Conservation (phyloP, 768 basidiomycete species). For the Tylopilus balloui region DNA sequence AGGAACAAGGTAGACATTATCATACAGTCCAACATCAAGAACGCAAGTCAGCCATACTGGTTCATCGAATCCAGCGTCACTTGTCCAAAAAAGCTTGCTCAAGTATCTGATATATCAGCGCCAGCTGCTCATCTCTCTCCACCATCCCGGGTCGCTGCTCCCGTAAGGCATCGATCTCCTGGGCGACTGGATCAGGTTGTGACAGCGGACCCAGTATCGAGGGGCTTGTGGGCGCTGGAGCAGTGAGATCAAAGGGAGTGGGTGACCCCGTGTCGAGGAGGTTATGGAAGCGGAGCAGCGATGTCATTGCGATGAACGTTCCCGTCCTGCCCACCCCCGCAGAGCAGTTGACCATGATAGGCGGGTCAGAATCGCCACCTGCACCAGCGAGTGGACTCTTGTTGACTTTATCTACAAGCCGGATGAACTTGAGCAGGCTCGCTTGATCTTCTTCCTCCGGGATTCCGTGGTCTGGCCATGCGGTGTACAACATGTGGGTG, state of each 20-base stretch:
- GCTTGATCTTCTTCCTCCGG: conserved; percentile 56
- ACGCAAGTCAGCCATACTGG: background rate
- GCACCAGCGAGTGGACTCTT: conserved; percentile 34
- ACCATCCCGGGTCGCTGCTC: conserved; percentile 86
- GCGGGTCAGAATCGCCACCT: conserved; percentile 56
- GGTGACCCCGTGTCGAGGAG: conserved; percentile 35
- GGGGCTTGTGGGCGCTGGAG: conserved; percentile 31
- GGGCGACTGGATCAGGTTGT: conserved; percentile 49
- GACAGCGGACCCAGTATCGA: conserved; percentile 61
- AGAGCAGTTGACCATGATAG: conserved; percentile 78
- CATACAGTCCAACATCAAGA: background rate
- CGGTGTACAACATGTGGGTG: conserved; percentile 65
- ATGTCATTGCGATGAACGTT: conserved; percentile 76
- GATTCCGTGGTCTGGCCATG: conserved; percentile 88
- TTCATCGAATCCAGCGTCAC: conserved; percentile 3
- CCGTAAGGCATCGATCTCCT: conserved; percentile 72
- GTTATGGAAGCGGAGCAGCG: conserved; percentile 61
- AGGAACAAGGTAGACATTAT: background rate
- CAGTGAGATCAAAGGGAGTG: conserved; percentile 21
- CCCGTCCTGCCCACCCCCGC: conserved; percentile 88
- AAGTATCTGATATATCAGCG: conserved; percentile 62
- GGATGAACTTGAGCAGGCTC: conserved; percentile 58
- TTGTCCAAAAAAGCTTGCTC: conserved; percentile 20
- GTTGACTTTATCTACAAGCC: conserved; percentile 62
- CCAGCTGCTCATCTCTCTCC: conserved; percentile 60